Evolutionary conservation across 2,329 filamentous ascomycete species (phyloP), one percentile per base, ranked within the genome.

Genomic region (Chaetomiaceae sp.): DNA sequence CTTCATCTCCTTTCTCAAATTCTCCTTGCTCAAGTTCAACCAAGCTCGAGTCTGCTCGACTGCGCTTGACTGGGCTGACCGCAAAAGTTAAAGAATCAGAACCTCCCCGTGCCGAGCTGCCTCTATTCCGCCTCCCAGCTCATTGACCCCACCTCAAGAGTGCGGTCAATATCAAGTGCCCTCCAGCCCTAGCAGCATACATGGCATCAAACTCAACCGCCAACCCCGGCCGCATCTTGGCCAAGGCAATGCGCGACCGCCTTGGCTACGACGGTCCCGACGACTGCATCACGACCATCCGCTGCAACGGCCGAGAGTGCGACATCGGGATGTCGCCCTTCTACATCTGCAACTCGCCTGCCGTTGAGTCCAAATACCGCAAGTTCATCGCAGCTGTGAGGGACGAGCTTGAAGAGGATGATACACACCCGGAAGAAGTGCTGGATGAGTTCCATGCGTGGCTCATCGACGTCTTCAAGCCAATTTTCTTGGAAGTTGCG

Each of bases 231-330:
- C 50, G 42, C 27, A 44, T 54, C 37, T 22, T 54, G 51, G 51
- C 51, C 12, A 54, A 40, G 47, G 20, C 31, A 14, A 42, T 47
- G 36, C 12, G 20, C n/a, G 25, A 47, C 22, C 36, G 37, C 38
- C 14, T 53, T 19, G 42, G 52, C 45, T 6, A 49, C 12, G 48
- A 31, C 15, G 39, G 34, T 20, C 6, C 9, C 11, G 49, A 53
- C 34, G 53, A 55, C 40, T 58, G 56, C 53, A 51, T 53, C 45
- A 53, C 46, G 22, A 44, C 19, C n/a, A 55, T 55, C 46, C 56
- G 56, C 45, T 58, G 53, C 53, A 55, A 58, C 37, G 56, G 53
- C 40, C 39, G 56, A 25, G 45, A 50, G 15, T 55, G 55, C 31
- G 40, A 53, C 22, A 38, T 58, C 39, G 52, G 51, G 14, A 49